These are phyloP conservation scores for Sisymbrium irio DNA, from an alignment of 345 rosid genomes.

Conservation along the genomic window DNA sequence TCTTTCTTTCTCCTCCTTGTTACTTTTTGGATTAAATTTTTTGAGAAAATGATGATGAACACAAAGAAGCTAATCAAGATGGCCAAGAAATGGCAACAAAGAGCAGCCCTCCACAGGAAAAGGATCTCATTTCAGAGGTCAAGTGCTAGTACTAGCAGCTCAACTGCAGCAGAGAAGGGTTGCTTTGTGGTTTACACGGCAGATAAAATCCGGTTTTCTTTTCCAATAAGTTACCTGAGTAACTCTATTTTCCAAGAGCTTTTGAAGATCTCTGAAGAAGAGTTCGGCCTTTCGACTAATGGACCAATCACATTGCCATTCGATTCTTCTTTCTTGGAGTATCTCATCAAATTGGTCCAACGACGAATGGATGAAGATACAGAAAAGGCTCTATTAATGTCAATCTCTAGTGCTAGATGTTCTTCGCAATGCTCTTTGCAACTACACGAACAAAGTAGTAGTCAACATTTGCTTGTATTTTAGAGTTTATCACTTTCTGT, in stretches of 20 bases:
- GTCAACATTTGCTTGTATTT: not conserved
- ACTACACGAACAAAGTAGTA: not conserved
- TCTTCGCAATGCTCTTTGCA: not conserved
- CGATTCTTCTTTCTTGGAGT: conserved; percentile 31
- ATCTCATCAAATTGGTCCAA: conserved; percentile 21
- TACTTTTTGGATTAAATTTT: too few species aligned
- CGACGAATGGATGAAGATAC: not conserved
- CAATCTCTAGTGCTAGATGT: conserved; percentile 4
- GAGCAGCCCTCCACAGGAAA: conserved; percentile 15
- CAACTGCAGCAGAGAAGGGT: conserved; percentile 13
- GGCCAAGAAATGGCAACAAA: conserved; percentile 31
- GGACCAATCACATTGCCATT: conserved; percentile 37
- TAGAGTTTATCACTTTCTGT: not conserved
- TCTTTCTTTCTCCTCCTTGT: not conserved
- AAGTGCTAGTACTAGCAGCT: not conserved
- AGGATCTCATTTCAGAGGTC: conserved; percentile 19
- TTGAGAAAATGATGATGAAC: not conserved
- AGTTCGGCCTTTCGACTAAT: conserved; percentile 24
- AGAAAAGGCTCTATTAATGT: conserved; percentile 26
- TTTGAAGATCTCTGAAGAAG: conserved; percentile 41
- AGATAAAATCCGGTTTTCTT: not conserved
- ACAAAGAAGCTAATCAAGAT: conserved; percentile 21
- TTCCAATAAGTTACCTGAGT: conserved; percentile 24
- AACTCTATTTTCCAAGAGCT: conserved; percentile 34
- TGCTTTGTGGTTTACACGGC: conserved; percentile 39